phyloP scores from a whole-genome alignment of 306 rosid genomes.

The Cicer yamashitae region DNA sequence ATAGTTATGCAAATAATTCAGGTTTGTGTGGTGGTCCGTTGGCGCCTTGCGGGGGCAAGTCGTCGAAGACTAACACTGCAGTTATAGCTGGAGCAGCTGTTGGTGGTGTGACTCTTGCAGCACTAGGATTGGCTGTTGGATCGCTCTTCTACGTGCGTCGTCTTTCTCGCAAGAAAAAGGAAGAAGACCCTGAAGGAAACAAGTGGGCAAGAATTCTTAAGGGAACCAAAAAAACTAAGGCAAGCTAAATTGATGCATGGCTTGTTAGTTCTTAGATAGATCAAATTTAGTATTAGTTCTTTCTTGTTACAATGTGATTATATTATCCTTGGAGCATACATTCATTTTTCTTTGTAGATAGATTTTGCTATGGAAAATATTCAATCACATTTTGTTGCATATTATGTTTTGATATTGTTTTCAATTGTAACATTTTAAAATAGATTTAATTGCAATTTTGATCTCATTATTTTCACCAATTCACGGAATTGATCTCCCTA shows the following conservation, averaged over 20 bases:
- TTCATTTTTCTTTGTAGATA: constrained; percentile 21
- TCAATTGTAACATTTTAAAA: not conserved
- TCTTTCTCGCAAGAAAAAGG: constrained; percentile 67
- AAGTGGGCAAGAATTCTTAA: constrained; percentile 86
- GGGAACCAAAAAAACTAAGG: constrained; percentile 85
- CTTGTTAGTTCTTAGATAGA: constrained; percentile 9
- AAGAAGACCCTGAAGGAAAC: constrained; percentile 93
- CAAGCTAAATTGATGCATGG: constrained; percentile 46
- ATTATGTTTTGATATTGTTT: not conserved
- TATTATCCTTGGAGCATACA: not conserved
- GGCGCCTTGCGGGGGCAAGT: constrained; percentile 34
- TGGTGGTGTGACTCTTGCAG: constrained; percentile 72
- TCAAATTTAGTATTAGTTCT: not conserved
- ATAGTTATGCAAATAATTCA: constrained; percentile 61
- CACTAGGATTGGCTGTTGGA: constrained; percentile 58
- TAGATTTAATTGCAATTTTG: too few relatives aligned
- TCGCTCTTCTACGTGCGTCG: constrained; percentile 70
- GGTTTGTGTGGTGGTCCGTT: constrained; percentile 67
- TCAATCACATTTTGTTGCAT: not conserved
- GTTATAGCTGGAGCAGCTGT: constrained; percentile 79
- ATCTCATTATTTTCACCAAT: too few relatives aligned
- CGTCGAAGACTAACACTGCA: constrained; percentile 57
- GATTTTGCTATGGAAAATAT: constrained; percentile 13
- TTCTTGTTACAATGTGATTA: not conserved
- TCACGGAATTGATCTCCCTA: too few relatives aligned